Evolutionary conservation across 23 red algal species (phyloP).

Genomic region (Gracilaria domingensis): DNA sequence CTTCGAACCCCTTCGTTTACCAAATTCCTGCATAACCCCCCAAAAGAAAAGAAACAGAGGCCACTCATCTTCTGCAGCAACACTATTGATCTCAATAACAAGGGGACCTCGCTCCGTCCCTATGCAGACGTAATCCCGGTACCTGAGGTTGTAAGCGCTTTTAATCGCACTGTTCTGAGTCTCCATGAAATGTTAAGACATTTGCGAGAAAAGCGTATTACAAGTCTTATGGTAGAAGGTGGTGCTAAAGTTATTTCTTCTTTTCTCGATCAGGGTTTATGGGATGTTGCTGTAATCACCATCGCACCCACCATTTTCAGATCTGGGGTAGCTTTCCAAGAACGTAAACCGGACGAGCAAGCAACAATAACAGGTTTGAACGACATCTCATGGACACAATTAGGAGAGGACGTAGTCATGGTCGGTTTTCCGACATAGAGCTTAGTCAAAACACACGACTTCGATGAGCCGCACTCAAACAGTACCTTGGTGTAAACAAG

Average conservation of each 20-base stretch:
- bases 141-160: background rate
- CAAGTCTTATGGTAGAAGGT: constrained; percentile 81
- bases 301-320: constrained; percentile 71
- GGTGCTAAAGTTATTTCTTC: constrained; percentile 68
- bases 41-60: constrained; percentile 4
- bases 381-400: constrained; percentile 28
- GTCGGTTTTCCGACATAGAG: constrained; percentile 31
- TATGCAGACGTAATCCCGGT: constrained; percentile 17
- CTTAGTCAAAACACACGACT: background rate
- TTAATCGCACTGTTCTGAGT: background rate
- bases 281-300: constrained; percentile 69
- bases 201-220: constrained; percentile 18
- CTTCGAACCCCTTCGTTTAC: constrained; percentile 33
- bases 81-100: background rate
- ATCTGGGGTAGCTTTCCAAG: constrained; percentile 25
- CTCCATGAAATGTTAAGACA: constrained; percentile 5
- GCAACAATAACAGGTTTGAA: constrained; percentile 6
- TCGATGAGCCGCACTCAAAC: background rate
- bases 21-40: constrained; percentile 50
- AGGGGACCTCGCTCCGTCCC: background rate
- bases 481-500: background rate
- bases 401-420: constrained; percentile 60
- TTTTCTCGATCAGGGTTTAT: constrained; percentile 46
- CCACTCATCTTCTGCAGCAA: constrained; percentile 41
- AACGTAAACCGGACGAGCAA: constrained; percentile 1